phyloP scores from a whole-genome alignment of 1,284 basidiomycete genomes.

The Fomitopsis palustris region DNA sequence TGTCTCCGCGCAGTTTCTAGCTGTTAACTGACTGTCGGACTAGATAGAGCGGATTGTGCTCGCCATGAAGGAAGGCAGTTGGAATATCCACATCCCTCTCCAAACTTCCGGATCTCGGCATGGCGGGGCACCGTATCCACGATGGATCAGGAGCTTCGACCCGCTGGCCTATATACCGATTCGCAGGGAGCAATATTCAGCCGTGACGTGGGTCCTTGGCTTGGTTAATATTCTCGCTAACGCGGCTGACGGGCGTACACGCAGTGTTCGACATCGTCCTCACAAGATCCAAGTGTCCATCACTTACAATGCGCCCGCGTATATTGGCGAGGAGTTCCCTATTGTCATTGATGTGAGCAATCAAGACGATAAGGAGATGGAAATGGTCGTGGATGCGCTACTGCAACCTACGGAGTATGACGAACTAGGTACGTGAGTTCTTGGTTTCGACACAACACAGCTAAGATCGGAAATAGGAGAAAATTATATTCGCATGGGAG shows the following conservation, averaged over 20 bases:
- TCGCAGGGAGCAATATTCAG: constrained; percentile 43
- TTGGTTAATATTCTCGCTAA: not conserved
- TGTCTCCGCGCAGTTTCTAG: too few relatives aligned
- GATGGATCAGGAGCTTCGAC: constrained; percentile 55
- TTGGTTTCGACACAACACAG: too few relatives aligned
- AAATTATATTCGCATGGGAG: constrained; percentile 59
- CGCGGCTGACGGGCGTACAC: constrained; percentile 1
- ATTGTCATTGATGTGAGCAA: constrained; percentile 68
- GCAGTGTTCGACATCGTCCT: constrained; percentile 63
- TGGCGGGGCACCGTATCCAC: constrained; percentile 27
- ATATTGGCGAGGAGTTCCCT: constrained; percentile 74
- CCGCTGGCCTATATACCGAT: constrained; percentile 52
- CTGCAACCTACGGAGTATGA: constrained; percentile 79
- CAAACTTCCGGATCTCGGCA: constrained; percentile 36
- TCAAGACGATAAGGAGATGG: constrained; percentile 61
- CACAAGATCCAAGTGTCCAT: constrained; percentile 57
- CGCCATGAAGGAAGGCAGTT: constrained; percentile 51
- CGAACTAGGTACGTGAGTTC: constrained; percentile 53
- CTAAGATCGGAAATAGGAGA: constrained; percentile 36
- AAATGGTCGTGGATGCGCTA: constrained; percentile 68
- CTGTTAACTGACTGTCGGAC: not conserved
- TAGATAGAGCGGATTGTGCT: constrained; percentile 54
- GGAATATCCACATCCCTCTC: constrained; percentile 63
- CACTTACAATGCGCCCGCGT: constrained; percentile 61
- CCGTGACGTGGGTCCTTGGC: constrained; percentile 42